phyloP scores from a whole-genome alignment of 768 basidiomycete genomes.

The Boletus barrowsii region DNA sequence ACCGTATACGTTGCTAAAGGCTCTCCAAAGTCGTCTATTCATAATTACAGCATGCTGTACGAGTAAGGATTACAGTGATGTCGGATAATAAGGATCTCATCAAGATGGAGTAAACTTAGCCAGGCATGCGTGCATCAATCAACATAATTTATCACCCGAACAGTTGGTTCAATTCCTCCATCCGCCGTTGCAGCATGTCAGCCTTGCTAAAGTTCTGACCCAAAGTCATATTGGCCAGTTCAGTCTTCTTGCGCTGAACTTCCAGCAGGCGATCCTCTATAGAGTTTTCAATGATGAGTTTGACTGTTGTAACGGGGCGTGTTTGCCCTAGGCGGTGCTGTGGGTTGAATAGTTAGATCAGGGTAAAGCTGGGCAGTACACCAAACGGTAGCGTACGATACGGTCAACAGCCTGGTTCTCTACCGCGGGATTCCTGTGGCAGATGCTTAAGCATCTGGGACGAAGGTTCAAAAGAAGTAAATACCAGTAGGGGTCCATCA shows the following conservation, averaged over 20 bases:
- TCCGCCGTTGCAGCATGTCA: slow-evolving; percentile 80
- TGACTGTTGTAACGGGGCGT: slow-evolving; percentile 85
- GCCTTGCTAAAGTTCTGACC: slow-evolving; percentile 84
- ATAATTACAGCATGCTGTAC: slow-evolving; percentile 33
- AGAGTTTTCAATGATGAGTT: slow-evolving; percentile 90
- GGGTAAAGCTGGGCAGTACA: not conserved
- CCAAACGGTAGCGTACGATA: slow-evolving; percentile 58
- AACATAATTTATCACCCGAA: slow-evolving; percentile 49
- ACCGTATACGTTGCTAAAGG: not conserved
- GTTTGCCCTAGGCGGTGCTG: slow-evolving; percentile 97
- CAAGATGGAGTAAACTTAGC: slow-evolving; percentile 15
- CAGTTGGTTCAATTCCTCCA: slow-evolving; percentile 82
- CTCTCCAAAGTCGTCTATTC: slow-evolving; percentile 20
- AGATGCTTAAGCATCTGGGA: not conserved
- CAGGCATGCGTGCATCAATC: slow-evolving; percentile 9
- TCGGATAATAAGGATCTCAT: slow-evolving; percentile 18
- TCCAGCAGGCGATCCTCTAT: slow-evolving; percentile 92
- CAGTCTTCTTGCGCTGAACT: slow-evolving; percentile 93
- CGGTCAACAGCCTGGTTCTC: slow-evolving; percentile 98
- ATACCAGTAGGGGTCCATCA: slow-evolving; percentile 97
- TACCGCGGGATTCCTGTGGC: slow-evolving; percentile 85
- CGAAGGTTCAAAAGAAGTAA: not conserved
- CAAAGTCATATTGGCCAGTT: slow-evolving; percentile 90
- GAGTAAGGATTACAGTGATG: slow-evolving; percentile 29
- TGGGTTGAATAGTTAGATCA: not conserved